Conservation (phyloP, 768 basidiomycete genomes). For the Neoboletus brunneissimus region DNA sequence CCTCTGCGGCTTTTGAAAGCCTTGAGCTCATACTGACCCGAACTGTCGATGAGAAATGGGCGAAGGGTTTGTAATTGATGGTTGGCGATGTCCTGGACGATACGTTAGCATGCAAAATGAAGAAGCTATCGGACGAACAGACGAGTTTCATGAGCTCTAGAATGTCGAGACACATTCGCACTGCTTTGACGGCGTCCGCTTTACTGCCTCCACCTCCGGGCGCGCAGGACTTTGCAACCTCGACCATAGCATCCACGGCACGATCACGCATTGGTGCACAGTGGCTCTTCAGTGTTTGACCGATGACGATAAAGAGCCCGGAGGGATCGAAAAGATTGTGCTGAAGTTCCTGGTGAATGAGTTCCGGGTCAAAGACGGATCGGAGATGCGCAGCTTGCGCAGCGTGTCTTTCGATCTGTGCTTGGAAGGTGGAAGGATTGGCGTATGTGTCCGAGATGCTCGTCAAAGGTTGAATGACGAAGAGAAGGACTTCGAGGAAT, state of each 20-base stretch:
- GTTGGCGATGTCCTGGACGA: constrained; percentile 85
- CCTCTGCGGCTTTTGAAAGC: constrained; percentile 65
- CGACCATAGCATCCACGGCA: constrained; percentile 81
- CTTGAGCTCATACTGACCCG: constrained; percentile 76
- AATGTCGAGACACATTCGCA: constrained; percentile 84
- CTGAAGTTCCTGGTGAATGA: constrained; percentile 79
- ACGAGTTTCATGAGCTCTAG: constrained; percentile 95
- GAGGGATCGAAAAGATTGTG: constrained; percentile 77
- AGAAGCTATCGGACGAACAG: constrained; percentile 34
- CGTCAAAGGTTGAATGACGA: constrained; percentile 81
- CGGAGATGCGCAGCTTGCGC: constrained; percentile 65
- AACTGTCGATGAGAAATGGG: constrained; percentile 80
- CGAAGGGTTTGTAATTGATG: constrained; percentile 92
- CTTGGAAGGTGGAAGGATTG: constrained; percentile 54
- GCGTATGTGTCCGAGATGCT: constrained; percentile 58
- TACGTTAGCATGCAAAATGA: constrained; percentile 19
- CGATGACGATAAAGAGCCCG: constrained; percentile 74
- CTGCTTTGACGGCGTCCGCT: constrained; percentile 65
- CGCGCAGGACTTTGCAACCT: constrained; percentile 56
- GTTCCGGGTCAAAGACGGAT: constrained; percentile 74
- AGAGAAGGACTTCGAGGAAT: constrained; percentile 76
- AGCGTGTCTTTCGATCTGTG: constrained; percentile 61
- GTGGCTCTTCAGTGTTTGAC: constrained; percentile 79
- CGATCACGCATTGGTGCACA: constrained; percentile 92
- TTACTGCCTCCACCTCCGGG: constrained; percentile 54